Evolutionary conservation across 768 basidiomycete species (phyloP).

Genomic region (Roridomyces roridus): DNA sequence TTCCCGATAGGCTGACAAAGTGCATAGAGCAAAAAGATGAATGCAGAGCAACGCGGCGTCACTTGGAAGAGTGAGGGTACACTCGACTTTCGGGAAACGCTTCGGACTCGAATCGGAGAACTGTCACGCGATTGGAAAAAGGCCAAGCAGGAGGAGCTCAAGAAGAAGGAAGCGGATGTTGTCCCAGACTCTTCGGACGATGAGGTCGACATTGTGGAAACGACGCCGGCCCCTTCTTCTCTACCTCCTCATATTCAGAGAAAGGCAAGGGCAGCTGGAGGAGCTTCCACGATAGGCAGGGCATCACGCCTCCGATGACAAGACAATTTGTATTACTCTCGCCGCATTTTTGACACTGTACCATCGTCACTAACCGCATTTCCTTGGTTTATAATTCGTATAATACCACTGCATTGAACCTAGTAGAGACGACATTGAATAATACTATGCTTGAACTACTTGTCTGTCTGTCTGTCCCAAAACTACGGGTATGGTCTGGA

Average conservation of each 20-base stretch:
- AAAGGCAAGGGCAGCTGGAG: not conserved
- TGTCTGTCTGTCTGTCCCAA: slow-evolving; percentile 61
- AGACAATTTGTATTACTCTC: too few species aligned
- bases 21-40: slow-evolving; percentile 11
- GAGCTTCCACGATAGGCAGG: not conserved
- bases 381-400: too few species aligned
- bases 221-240: slow-evolving; percentile 23
- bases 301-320: not conserved
- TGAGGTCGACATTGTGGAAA: slow-evolving; percentile 50
- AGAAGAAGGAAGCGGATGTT: slow-evolving; percentile 41
- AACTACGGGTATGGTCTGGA: slow-evolving; percentile 64
- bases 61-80: slow-evolving; percentile 63
- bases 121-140: slow-evolving; percentile 64
- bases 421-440: too few species aligned
- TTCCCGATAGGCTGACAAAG: not conserved
- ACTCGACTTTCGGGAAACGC: slow-evolving; percentile 50
- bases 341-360: too few species aligned
- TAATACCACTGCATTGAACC: too few species aligned
- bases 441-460: too few species aligned
- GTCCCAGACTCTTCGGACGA: slow-evolving; percentile 44
- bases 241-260: not conserved
- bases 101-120: slow-evolving; percentile 45
- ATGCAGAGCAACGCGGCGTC: slow-evolving; percentile 44
- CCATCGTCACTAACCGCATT: too few species aligned
- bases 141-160: slow-evolving; percentile 42